Base-by-base conservation (phyloP, 1,139 yeast genomes). In the Pichia kudriavzevii region DNA sequence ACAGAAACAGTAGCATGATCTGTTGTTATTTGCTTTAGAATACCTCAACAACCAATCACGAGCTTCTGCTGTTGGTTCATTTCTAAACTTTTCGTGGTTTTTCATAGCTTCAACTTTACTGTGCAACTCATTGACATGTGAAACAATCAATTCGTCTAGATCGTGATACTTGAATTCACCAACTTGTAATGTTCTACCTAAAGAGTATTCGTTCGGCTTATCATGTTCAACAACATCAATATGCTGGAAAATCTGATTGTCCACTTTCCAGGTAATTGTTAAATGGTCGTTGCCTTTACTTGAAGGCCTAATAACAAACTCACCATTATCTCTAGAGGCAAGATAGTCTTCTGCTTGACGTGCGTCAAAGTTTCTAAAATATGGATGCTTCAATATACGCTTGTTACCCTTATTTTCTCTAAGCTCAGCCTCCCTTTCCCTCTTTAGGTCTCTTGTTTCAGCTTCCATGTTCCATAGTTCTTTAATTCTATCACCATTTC, bases 221-320 rank as follows among this genome's bases (percentile, higher is more conserved):
- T 71, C 76, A 35, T 72, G 67, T 59, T 91, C 98, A 45, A 79
- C 69, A 32, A 91, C 82, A 49, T 87, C 88, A 44, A 93, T 66
- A 57, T 91, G 97, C 57, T 93, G 98, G 62, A 81, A 93, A 45
- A 91, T 64, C 54, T 79, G 82, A 52, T 83, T 91, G 41, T 85
- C 91, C 26, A 93, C 88, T 56, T 91, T 91, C 97, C 98, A 91
- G 0, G 99, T 91, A 26, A 88, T 81, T 2, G 95, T 88, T 49
- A 91, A 69, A 58, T 77, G 95, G 46, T 84, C 82, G 28, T 75
- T 69, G 23, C 98, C 98, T 43, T 79, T 77, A 7, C 95, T 84
- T 1, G 96, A 87, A 9, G 97, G 98, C 48, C 99, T 75, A 39
- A 91, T 84, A 22, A 93, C 94, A 61, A 87, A 75, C 50, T 85